Percentiles rank a stretch among this genome's conserved stretches.
Conservation (phyloP, 2,329 filamentous ascomycete genomes). For the Fusarium mundagurra region DNA sequence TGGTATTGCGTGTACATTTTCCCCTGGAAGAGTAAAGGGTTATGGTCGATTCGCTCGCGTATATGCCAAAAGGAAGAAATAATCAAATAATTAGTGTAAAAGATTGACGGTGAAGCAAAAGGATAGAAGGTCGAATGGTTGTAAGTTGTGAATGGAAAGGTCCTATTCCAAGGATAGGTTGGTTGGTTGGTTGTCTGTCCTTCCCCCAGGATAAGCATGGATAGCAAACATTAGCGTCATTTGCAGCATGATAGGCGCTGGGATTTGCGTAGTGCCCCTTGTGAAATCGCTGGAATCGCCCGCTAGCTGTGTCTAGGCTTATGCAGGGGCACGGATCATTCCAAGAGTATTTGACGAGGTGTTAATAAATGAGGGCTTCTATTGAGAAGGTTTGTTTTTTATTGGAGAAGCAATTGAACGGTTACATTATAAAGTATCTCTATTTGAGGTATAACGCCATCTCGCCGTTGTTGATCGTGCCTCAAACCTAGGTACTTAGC, state of each 20-base stretch:
- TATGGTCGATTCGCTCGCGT: conserved; percentile 4
- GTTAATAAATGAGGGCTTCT: conserved; percentile 7
- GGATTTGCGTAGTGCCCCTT: conserved; percentile 38
- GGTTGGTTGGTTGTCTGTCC: conserved; percentile 29
- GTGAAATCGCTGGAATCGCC: conserved; percentile 33
- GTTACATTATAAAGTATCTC: background rate
- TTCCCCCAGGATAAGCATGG: conserved; percentile 39
- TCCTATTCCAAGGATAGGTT: background rate
- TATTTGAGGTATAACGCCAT: background rate
- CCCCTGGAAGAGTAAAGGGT: conserved; percentile 1
- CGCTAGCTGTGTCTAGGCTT: conserved; percentile 21
- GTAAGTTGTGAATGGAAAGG: conserved; percentile 16
- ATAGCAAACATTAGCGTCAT: conserved; percentile 24
- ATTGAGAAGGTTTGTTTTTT: background rate
- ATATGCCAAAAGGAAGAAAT: background rate
- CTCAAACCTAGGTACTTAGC: background rate
- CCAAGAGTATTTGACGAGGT: background rate
- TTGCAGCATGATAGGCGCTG: conserved; percentile 31
- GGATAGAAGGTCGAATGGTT: conserved; percentile 11
- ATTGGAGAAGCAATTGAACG: background rate
- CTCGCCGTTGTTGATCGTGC: background rate
- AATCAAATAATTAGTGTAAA: background rate
- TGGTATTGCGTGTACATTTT: conserved; percentile 43
- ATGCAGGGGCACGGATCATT: conserved; percentile 36
- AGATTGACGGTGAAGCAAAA: conserved; percentile 27